These are phyloP conservation scores for Tetraselmis striata DNA, from an alignment of 139 green algal species.

Conservation along the genomic window DNA sequence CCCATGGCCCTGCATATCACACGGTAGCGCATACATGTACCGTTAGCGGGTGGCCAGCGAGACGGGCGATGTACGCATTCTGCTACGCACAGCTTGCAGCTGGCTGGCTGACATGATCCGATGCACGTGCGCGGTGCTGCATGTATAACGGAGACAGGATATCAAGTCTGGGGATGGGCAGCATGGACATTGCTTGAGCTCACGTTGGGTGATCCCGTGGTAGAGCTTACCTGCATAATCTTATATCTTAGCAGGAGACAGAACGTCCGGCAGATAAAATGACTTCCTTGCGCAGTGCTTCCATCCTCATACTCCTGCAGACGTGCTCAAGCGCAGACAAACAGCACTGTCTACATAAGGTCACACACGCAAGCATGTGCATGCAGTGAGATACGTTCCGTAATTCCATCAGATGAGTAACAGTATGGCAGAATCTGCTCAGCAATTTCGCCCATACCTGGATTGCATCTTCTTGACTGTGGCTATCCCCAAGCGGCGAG, in stretches of 20 bases:
- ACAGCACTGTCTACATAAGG: neutral
- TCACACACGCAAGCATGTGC: neutral
- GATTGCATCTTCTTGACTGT: neutral
- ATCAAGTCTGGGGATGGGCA: neutral
- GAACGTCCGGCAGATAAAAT: constrained; percentile 7
- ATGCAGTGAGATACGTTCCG: no score
- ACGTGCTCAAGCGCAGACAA: neutral
- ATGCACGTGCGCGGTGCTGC: no score
- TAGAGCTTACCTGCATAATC: constrained; percentile 4
- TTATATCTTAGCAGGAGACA: constrained; percentile 17
- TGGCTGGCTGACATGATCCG: neutral
- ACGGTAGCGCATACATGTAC: neutral
- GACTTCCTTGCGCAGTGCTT: neutral
- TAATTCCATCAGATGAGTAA: no score
- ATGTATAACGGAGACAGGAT: no score
- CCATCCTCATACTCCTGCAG: neutral
- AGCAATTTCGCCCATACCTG: no score
- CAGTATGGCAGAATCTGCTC: no score
- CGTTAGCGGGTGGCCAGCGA: no score
- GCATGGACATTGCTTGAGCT: neutral
- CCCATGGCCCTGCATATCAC: constrained; percentile 13
- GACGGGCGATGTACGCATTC: no score
- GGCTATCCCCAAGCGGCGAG: neutral
- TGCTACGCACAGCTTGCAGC: no score
- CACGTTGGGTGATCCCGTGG: neutral